phyloP scores from a whole-genome alignment of 345 rosid genomes.

The Physaria fendleri region DNA sequence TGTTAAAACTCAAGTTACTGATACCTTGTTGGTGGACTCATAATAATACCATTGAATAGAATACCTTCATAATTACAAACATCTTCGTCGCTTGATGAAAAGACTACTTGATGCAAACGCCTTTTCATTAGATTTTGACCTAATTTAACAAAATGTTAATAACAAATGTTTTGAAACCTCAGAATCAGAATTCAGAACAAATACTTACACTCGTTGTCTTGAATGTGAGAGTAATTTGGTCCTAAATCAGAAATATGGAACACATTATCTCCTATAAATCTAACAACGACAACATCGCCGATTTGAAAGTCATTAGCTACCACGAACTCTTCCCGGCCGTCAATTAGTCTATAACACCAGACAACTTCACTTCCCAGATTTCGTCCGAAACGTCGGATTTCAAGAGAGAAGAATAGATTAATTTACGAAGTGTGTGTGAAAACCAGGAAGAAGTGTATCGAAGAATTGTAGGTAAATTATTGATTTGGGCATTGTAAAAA shows the following conservation, averaged over 20 bases:
- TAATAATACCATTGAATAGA: background rate
- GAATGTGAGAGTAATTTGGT: background rate
- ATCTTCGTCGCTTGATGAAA: background rate
- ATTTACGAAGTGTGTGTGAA: slow-evolving; percentile 11
- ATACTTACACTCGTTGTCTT: background rate
- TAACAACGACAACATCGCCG: slow-evolving; percentile 1
- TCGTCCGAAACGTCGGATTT: slow-evolving; percentile 3
- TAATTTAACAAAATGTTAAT: background rate
- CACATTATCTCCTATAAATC: slow-evolving; percentile 4
- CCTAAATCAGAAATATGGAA: background rate
- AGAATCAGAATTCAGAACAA: background rate
- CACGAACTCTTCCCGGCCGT: slow-evolving; percentile 5
- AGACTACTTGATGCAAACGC: background rate
- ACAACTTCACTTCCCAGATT: background rate
- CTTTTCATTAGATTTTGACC: background rate
- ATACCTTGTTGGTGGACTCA: background rate
- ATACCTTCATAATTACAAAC: background rate
- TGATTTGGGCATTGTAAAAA: background rate
- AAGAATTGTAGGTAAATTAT: background rate
- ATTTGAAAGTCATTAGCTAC: background rate
- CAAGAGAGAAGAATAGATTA: background rate
- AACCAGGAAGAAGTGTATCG: background rate
- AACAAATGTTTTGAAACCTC: no score
- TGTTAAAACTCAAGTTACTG: background rate
- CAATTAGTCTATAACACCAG: background rate